Conservation (phyloP, 257 asterid genomes). For the Cynanchum wilfordii region DNA sequence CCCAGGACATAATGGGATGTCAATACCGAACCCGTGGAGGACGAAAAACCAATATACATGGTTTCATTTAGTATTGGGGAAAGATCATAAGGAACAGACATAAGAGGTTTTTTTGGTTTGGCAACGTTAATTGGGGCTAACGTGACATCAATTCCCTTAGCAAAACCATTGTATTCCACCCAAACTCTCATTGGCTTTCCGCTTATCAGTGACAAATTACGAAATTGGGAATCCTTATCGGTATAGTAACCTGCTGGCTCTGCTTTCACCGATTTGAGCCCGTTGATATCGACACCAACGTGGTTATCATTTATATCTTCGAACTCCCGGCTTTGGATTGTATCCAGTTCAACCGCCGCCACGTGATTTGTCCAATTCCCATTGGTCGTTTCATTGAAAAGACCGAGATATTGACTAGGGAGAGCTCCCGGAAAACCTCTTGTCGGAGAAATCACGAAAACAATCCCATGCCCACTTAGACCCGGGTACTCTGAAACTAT, state of each 20-base stretch:
- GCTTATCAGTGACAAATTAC: constrained; percentile 38
- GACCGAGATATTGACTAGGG: constrained; percentile 46
- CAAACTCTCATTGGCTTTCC: constrained; percentile 45
- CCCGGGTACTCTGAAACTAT: constrained; percentile 37
- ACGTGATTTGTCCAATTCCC: constrained; percentile 48
- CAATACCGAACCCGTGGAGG: constrained; percentile 35
- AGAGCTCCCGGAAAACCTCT: constrained; percentile 30
- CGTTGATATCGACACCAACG: constrained; percentile 51
- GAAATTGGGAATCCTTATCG: constrained; percentile 17
- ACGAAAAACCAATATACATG: constrained; percentile 64
- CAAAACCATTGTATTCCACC: constrained; percentile 42
- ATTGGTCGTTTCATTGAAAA: constrained; percentile 41
- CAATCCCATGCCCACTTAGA: constrained; percentile 52
- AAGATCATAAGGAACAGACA: constrained; percentile 29
- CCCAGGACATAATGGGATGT: constrained; percentile 53
- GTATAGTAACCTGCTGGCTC: constrained; percentile 38
- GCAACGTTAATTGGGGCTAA: constrained; percentile 30
- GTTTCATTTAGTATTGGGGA: constrained; percentile 30
- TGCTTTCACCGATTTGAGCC: constrained; percentile 23
- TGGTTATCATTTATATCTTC: constrained; percentile 47
- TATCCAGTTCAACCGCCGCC: constrained; percentile 58
- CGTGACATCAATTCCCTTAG: constrained; percentile 32
- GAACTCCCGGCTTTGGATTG: constrained; percentile 36
- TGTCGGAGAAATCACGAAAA: constrained; percentile 54
- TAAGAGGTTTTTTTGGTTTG: constrained; percentile 44